These are phyloP conservation scores for Naganishia cerealis DNA, from an alignment of 1,284 basidiomycete species.

Conservation along the genomic window DNA sequence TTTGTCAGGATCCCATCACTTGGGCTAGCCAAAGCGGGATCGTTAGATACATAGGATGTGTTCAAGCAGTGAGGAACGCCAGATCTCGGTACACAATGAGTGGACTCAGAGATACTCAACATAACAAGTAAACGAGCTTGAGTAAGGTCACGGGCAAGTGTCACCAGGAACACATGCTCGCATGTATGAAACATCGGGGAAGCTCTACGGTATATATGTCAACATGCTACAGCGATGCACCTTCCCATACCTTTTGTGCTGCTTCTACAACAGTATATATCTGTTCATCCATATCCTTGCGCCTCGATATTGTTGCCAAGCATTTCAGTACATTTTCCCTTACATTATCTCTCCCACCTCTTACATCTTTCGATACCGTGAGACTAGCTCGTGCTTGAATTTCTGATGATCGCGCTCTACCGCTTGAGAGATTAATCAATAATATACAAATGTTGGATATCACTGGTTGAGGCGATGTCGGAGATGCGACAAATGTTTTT, in stretches of 20 bases:
- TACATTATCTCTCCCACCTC: neutral
- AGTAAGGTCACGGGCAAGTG: no score
- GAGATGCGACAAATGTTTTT: neutral
- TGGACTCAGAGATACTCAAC: no score
- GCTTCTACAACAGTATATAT: neutral
- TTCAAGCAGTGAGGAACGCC: no score
- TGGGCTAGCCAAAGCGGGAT: neutral
- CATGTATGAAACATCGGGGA: no score
- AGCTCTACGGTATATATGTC: neutral
- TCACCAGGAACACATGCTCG: no score
- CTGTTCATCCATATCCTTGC: neutral
- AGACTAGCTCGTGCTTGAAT: neutral
- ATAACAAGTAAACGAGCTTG: no score
- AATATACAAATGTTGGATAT: slow-evolving; percentile 22
- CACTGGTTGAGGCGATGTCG: slow-evolving; percentile 1
- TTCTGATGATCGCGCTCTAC: neutral
- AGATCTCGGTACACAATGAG: no score
- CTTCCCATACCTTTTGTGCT: neutral
- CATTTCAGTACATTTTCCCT: neutral
- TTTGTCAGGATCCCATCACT: neutral
- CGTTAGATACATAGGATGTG: no score
- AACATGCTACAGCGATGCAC: neutral
- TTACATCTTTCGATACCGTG: neutral
- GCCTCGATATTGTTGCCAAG: neutral
- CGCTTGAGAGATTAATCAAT: slow-evolving; percentile 3